These are phyloP conservation scores for Sporothrix pseudoabietina DNA, from an alignment of 2,329 filamentous ascomycete genomes.

Conservation along the genomic window DNA sequence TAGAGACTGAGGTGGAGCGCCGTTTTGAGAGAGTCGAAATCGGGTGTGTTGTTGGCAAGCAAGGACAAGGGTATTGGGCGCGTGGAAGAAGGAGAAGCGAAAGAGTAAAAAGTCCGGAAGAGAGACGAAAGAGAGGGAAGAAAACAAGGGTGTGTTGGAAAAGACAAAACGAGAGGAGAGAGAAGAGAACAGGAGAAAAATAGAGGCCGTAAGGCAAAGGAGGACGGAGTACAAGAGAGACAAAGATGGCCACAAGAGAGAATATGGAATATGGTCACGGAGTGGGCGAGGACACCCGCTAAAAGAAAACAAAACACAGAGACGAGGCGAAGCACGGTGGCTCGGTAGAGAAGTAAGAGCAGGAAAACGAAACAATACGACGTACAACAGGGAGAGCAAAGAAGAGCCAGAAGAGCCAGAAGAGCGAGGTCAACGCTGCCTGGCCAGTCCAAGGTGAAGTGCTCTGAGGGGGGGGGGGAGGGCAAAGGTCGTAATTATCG, in stretches of 20 bases:
- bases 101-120: background rate
- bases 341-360: background rate
- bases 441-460: background rate
- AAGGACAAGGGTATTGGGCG: constrained; percentile 20
- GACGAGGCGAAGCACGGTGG: background rate
- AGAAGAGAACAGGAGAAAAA: background rate
- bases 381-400: too few relatives aligned
- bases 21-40: constrained; percentile 6
- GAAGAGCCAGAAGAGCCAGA: background rate
- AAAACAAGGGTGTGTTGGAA: background rate
- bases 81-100: background rate
- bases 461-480: background rate
- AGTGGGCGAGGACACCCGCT: background rate
- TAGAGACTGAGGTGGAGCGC: constrained; percentile 2
- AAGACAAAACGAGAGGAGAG: background rate
- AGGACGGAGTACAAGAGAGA: background rate
- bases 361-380: constrained; percentile 12
- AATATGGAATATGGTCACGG: background rate
- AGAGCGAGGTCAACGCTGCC: constrained; percentile 4
- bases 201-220: background rate
- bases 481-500: constrained; percentile 16
- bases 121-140: background rate
- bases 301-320: background rate
- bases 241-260: background rate
- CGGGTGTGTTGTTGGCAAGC: constrained; percentile 3